Percentiles rank a stretch among this genome's conserved stretches.
phyloP scores from a whole-genome alignment of 192 early-diverging fungal genomes.

The Chytriomyces sp. region DNA sequence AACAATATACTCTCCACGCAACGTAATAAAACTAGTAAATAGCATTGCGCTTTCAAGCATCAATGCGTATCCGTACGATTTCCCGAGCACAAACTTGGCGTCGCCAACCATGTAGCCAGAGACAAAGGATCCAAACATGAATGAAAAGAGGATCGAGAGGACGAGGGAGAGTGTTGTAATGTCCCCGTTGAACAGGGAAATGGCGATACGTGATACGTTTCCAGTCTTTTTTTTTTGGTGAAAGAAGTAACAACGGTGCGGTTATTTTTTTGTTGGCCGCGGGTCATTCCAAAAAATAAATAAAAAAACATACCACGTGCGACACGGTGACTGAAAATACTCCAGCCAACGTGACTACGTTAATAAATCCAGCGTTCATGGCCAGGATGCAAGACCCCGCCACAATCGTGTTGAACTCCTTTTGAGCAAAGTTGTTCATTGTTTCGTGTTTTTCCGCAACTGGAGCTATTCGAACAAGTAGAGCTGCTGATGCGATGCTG shows the following conservation, averaged over 20 bases:
- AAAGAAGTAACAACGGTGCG: conserved; percentile 49
- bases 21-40: conserved; percentile 52
- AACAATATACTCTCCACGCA: conserved; percentile 50
- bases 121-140: conserved; percentile 60
- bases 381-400: conserved; percentile 56
- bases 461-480: too few species aligned
- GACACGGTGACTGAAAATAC: conserved; percentile 49
- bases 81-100: conserved; percentile 61
- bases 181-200: conserved; percentile 52
- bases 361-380: conserved; percentile 65
- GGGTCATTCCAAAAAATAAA: neutral
- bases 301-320: conserved; percentile 12
- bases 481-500: too few species aligned
- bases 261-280: conserved; percentile 54
- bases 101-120: conserved; percentile 62
- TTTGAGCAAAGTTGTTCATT: neutral
- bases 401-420: conserved; percentile 61
- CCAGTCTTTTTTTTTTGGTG: conserved; percentile 56
- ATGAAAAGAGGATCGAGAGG: conserved; percentile 50
- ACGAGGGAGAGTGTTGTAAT: conserved; percentile 51
- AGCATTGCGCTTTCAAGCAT: conserved; percentile 50
- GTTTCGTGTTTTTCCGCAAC: too few species aligned
- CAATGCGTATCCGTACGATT: conserved; percentile 52
- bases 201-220: conserved; percentile 56
- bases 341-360: conserved; percentile 63